A percentile compares a stretch with the other conserved stretches of the same genome.
Evolutionary conservation across 805 yeast species (phyloP).

Genomic region (Monosporozyma siamensis): DNA sequence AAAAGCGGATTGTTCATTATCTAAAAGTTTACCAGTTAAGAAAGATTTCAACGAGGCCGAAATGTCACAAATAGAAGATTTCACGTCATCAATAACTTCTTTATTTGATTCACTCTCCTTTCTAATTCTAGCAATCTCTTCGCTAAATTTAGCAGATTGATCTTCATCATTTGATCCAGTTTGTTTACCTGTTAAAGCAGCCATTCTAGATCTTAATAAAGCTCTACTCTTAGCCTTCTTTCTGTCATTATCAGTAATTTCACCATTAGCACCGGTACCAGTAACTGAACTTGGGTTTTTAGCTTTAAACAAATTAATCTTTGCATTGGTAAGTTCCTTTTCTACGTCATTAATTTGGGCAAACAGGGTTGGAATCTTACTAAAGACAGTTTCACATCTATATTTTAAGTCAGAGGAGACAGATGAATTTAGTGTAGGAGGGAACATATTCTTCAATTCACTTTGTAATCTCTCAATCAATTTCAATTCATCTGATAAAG

Average conservation of each 20-base stretch:
- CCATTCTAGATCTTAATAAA: slow-evolving; percentile 76
- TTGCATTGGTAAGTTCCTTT: slow-evolving; percentile 55
- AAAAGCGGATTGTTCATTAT: slow-evolving; percentile 40
- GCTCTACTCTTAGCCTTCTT: slow-evolving; percentile 76
- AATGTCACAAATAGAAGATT: slow-evolving; percentile 54
- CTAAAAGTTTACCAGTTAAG: slow-evolving; percentile 17
- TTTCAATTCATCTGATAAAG: slow-evolving; percentile 31
- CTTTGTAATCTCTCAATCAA: slow-evolving; percentile 59
- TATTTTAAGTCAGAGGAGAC: slow-evolving; percentile 39
- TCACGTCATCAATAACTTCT: slow-evolving; percentile 57
- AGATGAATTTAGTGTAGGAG: slow-evolving; percentile 20
- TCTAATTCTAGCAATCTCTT: slow-evolving; percentile 40
- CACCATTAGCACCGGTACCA: slow-evolving; percentile 85
- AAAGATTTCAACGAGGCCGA: slow-evolving; percentile 33
- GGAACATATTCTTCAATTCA: slow-evolving; percentile 38
- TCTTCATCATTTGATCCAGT: slow-evolving; percentile 2
- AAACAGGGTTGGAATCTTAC: slow-evolving; percentile 63
- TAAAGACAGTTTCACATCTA: slow-evolving; percentile 55
- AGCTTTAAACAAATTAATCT: slow-evolving; percentile 53
- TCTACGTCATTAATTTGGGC: slow-evolving; percentile 55
- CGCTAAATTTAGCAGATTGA: slow-evolving; percentile 12
- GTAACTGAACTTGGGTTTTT: slow-evolving; percentile 62
- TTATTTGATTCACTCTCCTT: slow-evolving; percentile 48
- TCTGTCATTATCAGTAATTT: slow-evolving; percentile 73
- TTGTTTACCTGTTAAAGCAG: slow-evolving; percentile 54